phyloP scores from a whole-genome alignment of 805 yeast genomes.

The Candida nanaspora region DNA sequence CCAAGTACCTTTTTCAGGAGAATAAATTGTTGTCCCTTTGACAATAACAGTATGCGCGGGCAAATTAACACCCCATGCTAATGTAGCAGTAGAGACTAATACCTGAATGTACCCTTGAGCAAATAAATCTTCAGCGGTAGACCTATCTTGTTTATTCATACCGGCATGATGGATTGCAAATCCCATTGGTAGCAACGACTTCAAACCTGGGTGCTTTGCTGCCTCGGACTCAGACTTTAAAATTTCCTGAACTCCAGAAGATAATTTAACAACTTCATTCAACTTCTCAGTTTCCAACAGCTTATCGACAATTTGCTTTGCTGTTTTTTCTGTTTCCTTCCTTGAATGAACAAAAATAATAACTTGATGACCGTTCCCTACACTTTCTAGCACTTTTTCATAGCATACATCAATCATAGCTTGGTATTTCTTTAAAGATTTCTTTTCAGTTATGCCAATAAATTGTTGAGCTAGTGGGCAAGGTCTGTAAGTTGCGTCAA shows the following conservation, averaged over 20 bases:
- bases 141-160: constrained; percentile 61
- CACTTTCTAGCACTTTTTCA: constrained; percentile 64
- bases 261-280: constrained; percentile 34
- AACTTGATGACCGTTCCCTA: constrained; percentile 63
- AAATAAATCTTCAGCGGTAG: constrained; percentile 75
- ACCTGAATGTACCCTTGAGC: constrained; percentile 84
- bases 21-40: constrained; percentile 89
- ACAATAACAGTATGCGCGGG: constrained; percentile 94
- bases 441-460: constrained; percentile 80
- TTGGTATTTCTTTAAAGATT: constrained; percentile 64
- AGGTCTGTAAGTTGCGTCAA: constrained; percentile 81
- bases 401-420: constrained; percentile 91
- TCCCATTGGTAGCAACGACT: constrained; percentile 59
- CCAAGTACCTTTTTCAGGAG: constrained; percentile 89
- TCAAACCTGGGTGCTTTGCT: constrained; percentile 45
- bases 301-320: constrained; percentile 61
- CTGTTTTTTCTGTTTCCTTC: constrained; percentile 84
- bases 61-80: constrained; percentile 95
- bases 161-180: constrained; percentile 95
- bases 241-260: constrained; percentile 55
- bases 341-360: constrained; percentile 92
- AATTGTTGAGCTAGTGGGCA: constrained; percentile 88
- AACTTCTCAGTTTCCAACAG: constrained; percentile 48
- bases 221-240: constrained; percentile 55
- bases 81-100: constrained; percentile 83